These are phyloP conservation scores for Aphanocladium album DNA, from an alignment of 2,329 filamentous ascomycete genomes.

Conservation along the genomic window DNA sequence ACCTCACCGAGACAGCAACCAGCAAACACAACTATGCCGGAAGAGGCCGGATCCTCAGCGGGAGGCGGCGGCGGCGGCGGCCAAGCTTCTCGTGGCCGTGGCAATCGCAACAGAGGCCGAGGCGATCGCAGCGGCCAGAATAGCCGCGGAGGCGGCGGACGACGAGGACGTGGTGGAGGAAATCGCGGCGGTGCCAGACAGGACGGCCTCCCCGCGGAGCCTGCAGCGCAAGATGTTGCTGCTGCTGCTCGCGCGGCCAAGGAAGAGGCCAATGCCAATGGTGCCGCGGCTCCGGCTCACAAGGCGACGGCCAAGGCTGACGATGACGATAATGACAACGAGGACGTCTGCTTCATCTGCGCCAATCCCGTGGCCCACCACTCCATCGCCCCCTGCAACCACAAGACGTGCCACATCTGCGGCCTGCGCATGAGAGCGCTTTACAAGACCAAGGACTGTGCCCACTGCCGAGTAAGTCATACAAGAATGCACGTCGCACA, in stretches of 20 bases:
- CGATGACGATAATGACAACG: constrained; percentile 49
- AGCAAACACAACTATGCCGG: constrained; percentile 6
- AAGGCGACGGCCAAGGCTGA: constrained; percentile 25
- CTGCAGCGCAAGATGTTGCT: constrained; percentile 28
- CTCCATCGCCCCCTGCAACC: constrained; percentile 89
- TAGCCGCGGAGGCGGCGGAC: constrained; percentile 24
- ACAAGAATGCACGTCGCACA: neutral
- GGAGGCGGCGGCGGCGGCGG: constrained; percentile 2
- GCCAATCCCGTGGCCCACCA: constrained; percentile 84
- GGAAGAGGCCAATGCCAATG: constrained; percentile 29
- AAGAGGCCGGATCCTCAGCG: constrained; percentile 1
- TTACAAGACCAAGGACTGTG: constrained; percentile 94
- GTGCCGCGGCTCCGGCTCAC: constrained; percentile 16
- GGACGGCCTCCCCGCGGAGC: constrained; percentile 24
- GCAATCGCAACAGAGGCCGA: constrained; percentile 8
- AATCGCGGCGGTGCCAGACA: constrained; percentile 16
- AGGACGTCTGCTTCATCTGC: constrained; percentile 95
- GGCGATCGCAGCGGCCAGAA: constrained; percentile 3
- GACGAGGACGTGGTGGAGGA: constrained; percentile 30
- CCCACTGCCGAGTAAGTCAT: constrained; percentile 78
- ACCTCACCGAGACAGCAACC: neutral
- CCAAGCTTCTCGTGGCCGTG: constrained; percentile 6
- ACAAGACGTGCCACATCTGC: constrained; percentile 95
- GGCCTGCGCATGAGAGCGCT: constrained; percentile 83
- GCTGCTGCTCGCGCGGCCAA: constrained; percentile 26